Evolutionary conservation across 2,329 filamentous ascomycete species (phyloP), one percentile per base, ranked within the genome.

Genomic region (Colletotrichum eleusines): DNA sequence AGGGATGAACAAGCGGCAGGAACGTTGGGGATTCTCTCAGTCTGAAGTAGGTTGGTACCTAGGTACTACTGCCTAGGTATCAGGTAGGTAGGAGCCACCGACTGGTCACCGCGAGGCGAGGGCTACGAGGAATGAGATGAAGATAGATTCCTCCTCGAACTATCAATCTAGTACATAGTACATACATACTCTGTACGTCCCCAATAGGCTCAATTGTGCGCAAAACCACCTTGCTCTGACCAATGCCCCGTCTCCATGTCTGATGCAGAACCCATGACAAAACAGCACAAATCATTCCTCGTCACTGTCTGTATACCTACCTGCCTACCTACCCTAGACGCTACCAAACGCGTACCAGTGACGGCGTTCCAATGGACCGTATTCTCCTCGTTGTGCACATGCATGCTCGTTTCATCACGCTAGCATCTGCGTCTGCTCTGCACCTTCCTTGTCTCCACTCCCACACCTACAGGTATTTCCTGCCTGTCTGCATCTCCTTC

Each of bases 391-490:
- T 58, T 35, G 58, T 59, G 64, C 68, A n/a, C n/a, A 71, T 71
- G 63, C 68, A 63, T 51, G 40, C 68, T 68, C 59, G 68, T 71
- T 71, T 71, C 64, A 71, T 71, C 68, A 50, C 64, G 58, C 68
- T 63, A 68, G 55, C 68, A 62, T 68, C 61, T 63, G 48, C 60
- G 11, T 50, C 58, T 61, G 58, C 31, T 38, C 42, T 54, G 42
- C 20, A 44, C 42, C 42, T 42, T 16, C 6, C 40, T 38, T n/a
- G n/a, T 46, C 44, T 46, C 44, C 44, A 46, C 44, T 20, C 44
- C 44, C 44, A 46, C 44, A 46, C 44, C 20, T 46, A n/a, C n/a
- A n/a, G n/a, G n/a, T n/a, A 8, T 46, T 23, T 46, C 42, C 53
- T 33, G 3, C 31, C 31, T 9, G 31, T 35, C 60, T 51, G 60